Percentiles rank a stretch among this genome's conserved stretches.
Conservation (phyloP, 2,329 filamentous ascomycete species). For the Stachybotrys chartarum region DNA sequence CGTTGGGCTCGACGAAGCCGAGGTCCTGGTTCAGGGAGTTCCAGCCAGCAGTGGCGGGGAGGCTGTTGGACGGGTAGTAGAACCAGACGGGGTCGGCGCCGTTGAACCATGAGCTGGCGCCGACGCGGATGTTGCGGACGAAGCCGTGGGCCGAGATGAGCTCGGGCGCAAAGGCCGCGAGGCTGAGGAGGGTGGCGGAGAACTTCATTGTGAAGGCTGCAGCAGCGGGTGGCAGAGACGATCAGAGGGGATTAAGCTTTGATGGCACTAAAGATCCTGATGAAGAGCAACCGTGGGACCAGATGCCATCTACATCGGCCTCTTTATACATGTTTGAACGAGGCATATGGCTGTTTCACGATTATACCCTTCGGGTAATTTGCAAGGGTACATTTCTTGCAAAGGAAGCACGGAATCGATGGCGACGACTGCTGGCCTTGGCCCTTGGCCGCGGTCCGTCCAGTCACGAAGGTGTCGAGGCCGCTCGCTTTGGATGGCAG, state of each 20-base stretch:
- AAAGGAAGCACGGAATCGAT: not conserved
- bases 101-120: constrained; percentile 5
- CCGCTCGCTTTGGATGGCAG: not conserved
- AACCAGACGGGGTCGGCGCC: constrained; percentile 8
- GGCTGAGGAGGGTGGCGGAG: constrained; percentile 2
- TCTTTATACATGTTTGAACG: not conserved
- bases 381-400: not conserved
- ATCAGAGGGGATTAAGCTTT: not conserved
- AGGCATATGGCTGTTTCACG: not conserved
- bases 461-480: not conserved
- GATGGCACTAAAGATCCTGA: not conserved
- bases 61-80: constrained; percentile 2
- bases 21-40: constrained; percentile 33
- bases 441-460: not conserved
- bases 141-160: constrained; percentile 9
- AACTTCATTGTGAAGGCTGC: not conserved
- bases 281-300: not conserved
- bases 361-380: not conserved
- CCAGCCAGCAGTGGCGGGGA: constrained; percentile 22
- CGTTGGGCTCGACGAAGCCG: constrained; percentile 37
- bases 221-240: not conserved
- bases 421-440: not conserved
- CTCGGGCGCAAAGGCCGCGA: constrained; percentile 2
- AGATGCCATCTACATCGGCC: not conserved
- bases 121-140: constrained; percentile 7